These are phyloP conservation scores for Karstenula rhodostoma DNA, from an alignment of 2,329 filamentous ascomycete genomes.

Conservation along the genomic window DNA sequence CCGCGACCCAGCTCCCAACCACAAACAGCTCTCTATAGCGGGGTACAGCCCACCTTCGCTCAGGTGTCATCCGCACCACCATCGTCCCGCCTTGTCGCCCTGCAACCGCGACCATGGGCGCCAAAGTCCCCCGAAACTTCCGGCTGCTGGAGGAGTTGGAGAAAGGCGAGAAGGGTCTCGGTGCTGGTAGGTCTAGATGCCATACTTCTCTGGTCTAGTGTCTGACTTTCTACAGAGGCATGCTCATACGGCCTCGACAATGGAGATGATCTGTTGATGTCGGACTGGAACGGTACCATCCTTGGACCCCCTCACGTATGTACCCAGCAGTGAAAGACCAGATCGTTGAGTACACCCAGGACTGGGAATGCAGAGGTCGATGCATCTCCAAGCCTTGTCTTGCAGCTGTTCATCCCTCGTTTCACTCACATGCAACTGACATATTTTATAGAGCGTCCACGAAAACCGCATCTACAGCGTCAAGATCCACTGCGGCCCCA, in stretches of 20 bases:
- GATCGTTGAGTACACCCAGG: background rate
- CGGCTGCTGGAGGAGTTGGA: slow-evolving; percentile 96
- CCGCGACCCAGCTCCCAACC: slow-evolving; percentile 10
- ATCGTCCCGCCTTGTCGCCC: slow-evolving; percentile 10
- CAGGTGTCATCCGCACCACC: slow-evolving; percentile 23
- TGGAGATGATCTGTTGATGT: slow-evolving; percentile 94
- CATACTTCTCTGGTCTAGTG: background rate
- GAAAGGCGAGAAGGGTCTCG: slow-evolving; percentile 97
- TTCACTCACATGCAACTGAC: slow-evolving; percentile 18
- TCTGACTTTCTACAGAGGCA: slow-evolving; percentile 69
- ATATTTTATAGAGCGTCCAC: slow-evolving; percentile 75
- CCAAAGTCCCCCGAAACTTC: slow-evolving; percentile 94
- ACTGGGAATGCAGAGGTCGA: background rate
- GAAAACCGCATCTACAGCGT: slow-evolving; percentile 99
- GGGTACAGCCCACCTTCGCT: slow-evolving; percentile 41
- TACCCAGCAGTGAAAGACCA: background rate
- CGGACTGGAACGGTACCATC: slow-evolving; percentile 98
- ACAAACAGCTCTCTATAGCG: slow-evolving; percentile 35
- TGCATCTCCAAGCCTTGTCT: background rate
- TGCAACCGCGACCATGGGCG: slow-evolving; percentile 59
- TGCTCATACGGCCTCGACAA: slow-evolving; percentile 97
- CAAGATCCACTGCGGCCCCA: slow-evolving; percentile 90
- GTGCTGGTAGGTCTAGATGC: slow-evolving; percentile 69
- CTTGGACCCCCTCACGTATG: slow-evolving; percentile 93
- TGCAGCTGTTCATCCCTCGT: slow-evolving; percentile 22